Conservation (phyloP, 352 stramenopile genomes). For the Pelagophyceae sp. region DNA sequence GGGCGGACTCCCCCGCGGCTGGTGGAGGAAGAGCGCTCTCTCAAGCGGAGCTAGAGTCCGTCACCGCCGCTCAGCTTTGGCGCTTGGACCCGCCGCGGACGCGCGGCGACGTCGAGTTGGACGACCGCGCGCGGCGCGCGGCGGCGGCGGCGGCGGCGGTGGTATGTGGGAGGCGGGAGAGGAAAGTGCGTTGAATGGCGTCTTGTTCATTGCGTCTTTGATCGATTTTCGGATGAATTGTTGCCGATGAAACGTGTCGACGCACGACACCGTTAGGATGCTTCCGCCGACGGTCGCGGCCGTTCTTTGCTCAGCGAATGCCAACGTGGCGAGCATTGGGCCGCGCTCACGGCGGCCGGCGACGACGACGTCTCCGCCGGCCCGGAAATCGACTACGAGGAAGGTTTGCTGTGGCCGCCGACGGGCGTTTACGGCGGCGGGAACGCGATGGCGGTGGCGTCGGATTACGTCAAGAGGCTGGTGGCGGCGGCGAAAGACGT, state of each 20-base stretch:
- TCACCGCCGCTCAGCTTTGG: background rate
- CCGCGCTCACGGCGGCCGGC: background rate
- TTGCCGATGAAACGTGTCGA: no score
- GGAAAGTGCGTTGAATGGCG: no score
- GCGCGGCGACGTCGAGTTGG: background rate
- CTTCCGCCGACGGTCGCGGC: background rate
- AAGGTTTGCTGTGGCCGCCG: no score
- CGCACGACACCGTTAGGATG: no score
- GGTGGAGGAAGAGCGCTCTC: background rate
- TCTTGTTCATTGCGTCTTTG: no score
- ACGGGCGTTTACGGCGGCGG: no score
- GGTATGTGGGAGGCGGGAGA: background rate
- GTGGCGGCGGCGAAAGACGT: no score
- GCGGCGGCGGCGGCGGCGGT: background rate
- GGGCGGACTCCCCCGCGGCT: background rate
- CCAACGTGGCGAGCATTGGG: background rate
- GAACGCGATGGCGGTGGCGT: no score
- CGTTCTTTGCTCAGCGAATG: background rate
- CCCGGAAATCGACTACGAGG: background rate
- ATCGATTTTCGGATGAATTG: no score
- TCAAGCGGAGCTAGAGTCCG: conserved; percentile 7
- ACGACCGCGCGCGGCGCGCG: background rate
- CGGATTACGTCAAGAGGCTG: no score
- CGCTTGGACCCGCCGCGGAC: background rate
- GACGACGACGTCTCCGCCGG: background rate